Evolutionary conservation across 2,329 filamentous ascomycete genomes (phyloP), one percentile per base, ranked within the genome.

Genomic region (Monosporascus sp.): DNA sequence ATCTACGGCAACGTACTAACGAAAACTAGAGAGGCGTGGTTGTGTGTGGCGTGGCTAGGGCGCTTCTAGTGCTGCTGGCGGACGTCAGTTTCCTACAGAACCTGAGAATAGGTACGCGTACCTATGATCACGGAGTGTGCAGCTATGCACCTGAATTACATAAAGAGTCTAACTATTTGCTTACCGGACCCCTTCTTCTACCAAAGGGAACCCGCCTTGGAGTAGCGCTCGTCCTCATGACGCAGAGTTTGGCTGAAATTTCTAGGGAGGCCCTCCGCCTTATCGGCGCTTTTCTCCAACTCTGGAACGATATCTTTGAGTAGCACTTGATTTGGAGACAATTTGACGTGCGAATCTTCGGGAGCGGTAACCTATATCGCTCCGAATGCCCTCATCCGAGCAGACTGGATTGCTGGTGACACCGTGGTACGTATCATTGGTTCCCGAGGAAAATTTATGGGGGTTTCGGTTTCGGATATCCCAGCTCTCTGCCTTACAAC

Each of bases 351-450:
- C 22, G 15, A 24, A 46, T 46, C 43, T 24, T 14, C 43, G 24
- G 43, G 43, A 46, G 43, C 14, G 22, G 22, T 46, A 46, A 55
- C 52, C 53, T 48, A 60, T 57, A 53, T 54, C 54, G 44, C 60
- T 59, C 60, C 62, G 65, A 67, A 69, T 69, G 66, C 60, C 65
- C 62, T 67, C 66, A 62, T 54, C 61, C 55, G 62, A 64, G 54
- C 61, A 61, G 53, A 49, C 61, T 52, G 64, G 65, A 49, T 57
- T 67, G 54, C 63, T 69, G 35, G 67, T 66, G 53, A 67, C 66
- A 55, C 67, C 67, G 52, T 69, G 67, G 67, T 69, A 64, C 27
- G 60, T 58, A 24, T 31, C 11, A 35, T 48, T 51, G 35, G 37
- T 35, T 37, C 37, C 51, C 9, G 31, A 35, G 31, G 14, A 14